Conservation (phyloP, 1,284 basidiomycete species). For the Pisolithus thermaeus region DNA sequence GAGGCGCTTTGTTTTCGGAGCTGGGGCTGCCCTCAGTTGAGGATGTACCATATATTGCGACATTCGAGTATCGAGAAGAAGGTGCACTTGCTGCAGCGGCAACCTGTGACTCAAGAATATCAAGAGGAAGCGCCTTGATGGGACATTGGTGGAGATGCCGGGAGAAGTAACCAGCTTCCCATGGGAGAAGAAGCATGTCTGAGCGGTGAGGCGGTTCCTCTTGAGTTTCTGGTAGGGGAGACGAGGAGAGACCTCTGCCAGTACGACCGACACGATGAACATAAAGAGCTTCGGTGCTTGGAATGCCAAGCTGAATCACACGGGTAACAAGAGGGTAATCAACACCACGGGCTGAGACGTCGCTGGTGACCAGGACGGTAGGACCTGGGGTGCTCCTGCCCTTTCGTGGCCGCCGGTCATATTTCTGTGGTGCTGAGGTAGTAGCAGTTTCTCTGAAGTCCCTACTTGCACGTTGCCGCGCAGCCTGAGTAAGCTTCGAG, state of each 20-base stretch:
- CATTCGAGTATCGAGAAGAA: constrained; percentile 16
- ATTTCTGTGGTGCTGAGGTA: no score
- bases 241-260: constrained; percentile 73
- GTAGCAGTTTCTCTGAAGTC: constrained; percentile 55
- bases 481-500: constrained; percentile 65
- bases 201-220: constrained; percentile 41
- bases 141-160: constrained; percentile 67
- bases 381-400: constrained; percentile 27
- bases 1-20: background rate
- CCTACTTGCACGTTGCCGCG: constrained; percentile 13
- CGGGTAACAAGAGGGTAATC: constrained; percentile 90
- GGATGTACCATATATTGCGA: constrained; percentile 8
- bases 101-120: constrained; percentile 49
- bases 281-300: constrained; percentile 71
- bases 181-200: constrained; percentile 83
- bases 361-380: constrained; percentile 78
- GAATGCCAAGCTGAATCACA: constrained; percentile 90
- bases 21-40: background rate
- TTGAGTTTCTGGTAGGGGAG: background rate
- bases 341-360: constrained; percentile 87
- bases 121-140: constrained; percentile 53
- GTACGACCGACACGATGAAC: constrained; percentile 92
- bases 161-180: constrained; percentile 72
- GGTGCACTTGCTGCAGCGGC: constrained; percentile 40
- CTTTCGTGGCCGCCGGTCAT: constrained; percentile 43